Evolutionary conservation across 768 basidiomycete genomes (phyloP), one percentile per base, ranked within the genome.

Genomic region (Coprinopsis strossmayeri): DNA sequence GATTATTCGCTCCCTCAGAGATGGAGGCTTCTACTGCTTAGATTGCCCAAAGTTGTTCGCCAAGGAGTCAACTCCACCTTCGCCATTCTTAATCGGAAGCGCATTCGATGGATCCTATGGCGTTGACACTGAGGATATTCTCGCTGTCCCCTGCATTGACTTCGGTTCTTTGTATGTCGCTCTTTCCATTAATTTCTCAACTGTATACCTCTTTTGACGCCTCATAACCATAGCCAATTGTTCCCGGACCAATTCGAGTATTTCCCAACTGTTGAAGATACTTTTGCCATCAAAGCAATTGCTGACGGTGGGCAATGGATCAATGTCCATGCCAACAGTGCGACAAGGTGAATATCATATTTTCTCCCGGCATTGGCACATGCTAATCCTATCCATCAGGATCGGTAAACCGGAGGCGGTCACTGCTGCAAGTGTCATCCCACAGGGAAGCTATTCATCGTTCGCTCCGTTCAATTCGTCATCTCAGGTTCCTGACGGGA

Each of bases 231-330:
- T 32, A 60, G 59, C 61, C 69, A 69, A 57, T 42, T 67, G 35
- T 65, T 68, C 57, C 69, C 69, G 11, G 69, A 70, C 45, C 66
- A 69, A 56, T 56, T 58, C 39, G 49, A 51, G 35, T 69, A 69
- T 26, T 55, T 57, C 53, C 57, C 56, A 9, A 37, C 39, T 26
- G 25, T 32, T 15, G 27, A 45, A 12, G 39, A 46, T 15, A 17
- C 44, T 12, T 48, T 46, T 28, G 52, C 54, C 18, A 44, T 48
- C 34, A 52, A 59, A 25, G 57, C 62, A 1, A 53, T 70, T 30
- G 43, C 56, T 11, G 49, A 60, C 17, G 69, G 65, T 21, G 53
- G 57, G 26, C 50, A 55, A 48, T 69, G 64, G 65, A 61, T 69
- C 45, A 45, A 50, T 45, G 20, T 44, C 23, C 67, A 69, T 46